Percentiles rank a stretch among this genome's conserved stretches.
Conservation (phyloP, 768 basidiomycete species). For the Podaxis carcinomalis region DNA sequence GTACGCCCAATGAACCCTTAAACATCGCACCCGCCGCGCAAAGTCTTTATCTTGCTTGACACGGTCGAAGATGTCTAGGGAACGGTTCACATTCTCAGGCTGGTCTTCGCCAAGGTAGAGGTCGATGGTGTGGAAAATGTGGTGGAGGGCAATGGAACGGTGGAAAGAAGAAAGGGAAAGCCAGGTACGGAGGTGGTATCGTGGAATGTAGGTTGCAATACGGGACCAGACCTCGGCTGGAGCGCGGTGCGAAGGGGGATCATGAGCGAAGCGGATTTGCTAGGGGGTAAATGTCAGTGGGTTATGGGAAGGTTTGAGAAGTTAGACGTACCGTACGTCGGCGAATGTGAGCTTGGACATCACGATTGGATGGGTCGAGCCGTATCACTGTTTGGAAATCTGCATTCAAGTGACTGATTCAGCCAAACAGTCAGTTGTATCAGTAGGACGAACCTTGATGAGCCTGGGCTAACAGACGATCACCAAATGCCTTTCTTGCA, state of each 20-base stretch:
- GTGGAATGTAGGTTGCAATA: conserved; percentile 57
- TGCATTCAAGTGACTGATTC: conserved; percentile 17
- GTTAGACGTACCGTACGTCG: conserved; percentile 38
- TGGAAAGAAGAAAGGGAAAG: conserved; percentile 62
- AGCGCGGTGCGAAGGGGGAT: conserved; percentile 57
- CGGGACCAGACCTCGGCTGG: conserved; percentile 68
- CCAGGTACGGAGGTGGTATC: conserved; percentile 67
- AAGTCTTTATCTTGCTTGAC: conserved; percentile 60
- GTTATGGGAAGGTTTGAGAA: neutral
- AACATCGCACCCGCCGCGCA: conserved; percentile 52
- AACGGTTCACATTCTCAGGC: conserved; percentile 50
- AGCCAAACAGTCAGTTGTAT: neutral
- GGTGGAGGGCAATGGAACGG: conserved; percentile 57
- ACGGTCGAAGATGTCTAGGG: conserved; percentile 63
- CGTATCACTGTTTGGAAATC: conserved; percentile 59
- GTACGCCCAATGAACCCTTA: conserved; percentile 66
- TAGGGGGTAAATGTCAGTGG: neutral
- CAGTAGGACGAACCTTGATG: conserved; percentile 43
- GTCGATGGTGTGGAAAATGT: conserved; percentile 65
- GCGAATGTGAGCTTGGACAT: conserved; percentile 46
- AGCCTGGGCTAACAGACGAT: conserved; percentile 51
- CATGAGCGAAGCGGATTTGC: conserved; percentile 49
- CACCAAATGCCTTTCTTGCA: conserved; percentile 52
- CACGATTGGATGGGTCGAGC: conserved; percentile 56
- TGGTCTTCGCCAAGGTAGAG: conserved; percentile 65